phyloP scores from a whole-genome alignment of 1,284 basidiomycete species.

The Rhodotorula sp. region DNA sequence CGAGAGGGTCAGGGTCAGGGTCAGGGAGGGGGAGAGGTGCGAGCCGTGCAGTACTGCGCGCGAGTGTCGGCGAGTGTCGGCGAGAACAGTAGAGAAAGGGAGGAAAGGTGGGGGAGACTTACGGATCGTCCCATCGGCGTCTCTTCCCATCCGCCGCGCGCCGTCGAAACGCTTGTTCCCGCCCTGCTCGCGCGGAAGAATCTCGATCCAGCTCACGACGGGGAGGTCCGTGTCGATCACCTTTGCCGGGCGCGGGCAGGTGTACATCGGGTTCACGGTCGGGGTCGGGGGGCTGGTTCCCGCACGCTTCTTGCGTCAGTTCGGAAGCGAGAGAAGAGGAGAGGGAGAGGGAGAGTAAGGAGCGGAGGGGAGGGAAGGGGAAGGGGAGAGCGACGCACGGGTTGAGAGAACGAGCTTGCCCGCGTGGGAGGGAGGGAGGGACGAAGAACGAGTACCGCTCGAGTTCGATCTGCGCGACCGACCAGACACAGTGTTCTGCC shows the following conservation, averaged over 20 bases:
- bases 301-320: no score
- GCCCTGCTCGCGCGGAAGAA: slow-evolving; percentile 9
- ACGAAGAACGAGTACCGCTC: slow-evolving; percentile 50
- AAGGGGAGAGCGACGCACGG: not conserved
- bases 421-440: slow-evolving; percentile 44
- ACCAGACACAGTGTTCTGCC: slow-evolving; percentile 84
- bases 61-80: slow-evolving; percentile 54
- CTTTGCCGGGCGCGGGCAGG: slow-evolving; percentile 51
- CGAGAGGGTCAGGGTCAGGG: slow-evolving; percentile 35
- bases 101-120: slow-evolving; percentile 54
- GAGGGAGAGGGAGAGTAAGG: not conserved
- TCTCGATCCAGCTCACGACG: slow-evolving; percentile 11
- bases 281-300: slow-evolving; percentile 36
- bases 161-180: no score
- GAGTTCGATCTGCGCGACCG: slow-evolving; percentile 67
- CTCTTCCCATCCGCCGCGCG: slow-evolving; percentile 5
- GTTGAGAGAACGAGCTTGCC: slow-evolving; percentile 7
- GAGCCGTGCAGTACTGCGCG: slow-evolving; percentile 80
- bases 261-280: slow-evolving; percentile 38
- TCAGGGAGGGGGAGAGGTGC: slow-evolving; percentile 64
- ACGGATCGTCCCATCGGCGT: slow-evolving; percentile 61
- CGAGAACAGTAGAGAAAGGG: slow-evolving; percentile 50
- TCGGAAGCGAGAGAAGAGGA: not conserved
- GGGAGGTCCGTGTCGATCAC: slow-evolving; percentile 44
- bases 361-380: not conserved